Evolutionary conservation across 441 rosid species (phyloP).

Genomic region (Mallotus japonicus): DNA sequence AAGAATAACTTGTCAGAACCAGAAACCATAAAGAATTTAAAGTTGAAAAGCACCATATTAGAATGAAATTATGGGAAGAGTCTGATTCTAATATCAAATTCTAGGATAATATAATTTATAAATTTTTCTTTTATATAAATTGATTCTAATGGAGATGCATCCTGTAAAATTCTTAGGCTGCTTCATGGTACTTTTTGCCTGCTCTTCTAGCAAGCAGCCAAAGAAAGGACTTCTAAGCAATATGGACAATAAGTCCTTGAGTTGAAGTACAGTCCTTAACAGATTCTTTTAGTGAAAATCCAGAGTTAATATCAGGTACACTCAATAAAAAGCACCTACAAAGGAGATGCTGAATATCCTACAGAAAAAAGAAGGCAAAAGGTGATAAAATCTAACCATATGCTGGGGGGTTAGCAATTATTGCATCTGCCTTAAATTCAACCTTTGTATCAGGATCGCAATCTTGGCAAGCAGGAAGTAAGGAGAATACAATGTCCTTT

Average conservation of each 20-base stretch:
- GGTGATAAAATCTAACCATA: conserved; percentile 57
- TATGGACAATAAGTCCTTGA: not conserved
- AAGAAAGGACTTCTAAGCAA: not conserved
- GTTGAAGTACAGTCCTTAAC: not conserved
- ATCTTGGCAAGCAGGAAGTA: conserved; percentile 88
- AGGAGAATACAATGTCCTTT: conserved; percentile 76
- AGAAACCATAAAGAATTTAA: not conserved
- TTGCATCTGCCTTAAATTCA: conserved; percentile 88
- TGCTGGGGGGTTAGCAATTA: conserved; percentile 98
- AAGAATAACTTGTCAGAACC: not conserved
- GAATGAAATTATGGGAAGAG: no score
- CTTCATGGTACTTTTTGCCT: not conserved
- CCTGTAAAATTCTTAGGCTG: not conserved
- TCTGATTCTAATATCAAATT: not conserved
- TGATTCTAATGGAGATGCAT: not conserved
- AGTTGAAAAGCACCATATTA: not conserved
- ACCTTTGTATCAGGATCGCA: conserved; percentile 80
- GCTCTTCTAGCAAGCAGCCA: not conserved
- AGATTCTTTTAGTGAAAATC: not conserved
- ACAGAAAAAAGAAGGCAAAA: conserved; percentile 5
- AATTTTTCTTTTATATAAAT: no score
- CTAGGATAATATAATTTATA: not conserved
- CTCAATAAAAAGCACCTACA: not conserved
- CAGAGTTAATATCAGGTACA: not conserved
- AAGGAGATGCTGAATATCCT: conserved; percentile 5